phyloP scores from a whole-genome alignment of 768 basidiomycete genomes.

The Podaxis pistillaris region DNA sequence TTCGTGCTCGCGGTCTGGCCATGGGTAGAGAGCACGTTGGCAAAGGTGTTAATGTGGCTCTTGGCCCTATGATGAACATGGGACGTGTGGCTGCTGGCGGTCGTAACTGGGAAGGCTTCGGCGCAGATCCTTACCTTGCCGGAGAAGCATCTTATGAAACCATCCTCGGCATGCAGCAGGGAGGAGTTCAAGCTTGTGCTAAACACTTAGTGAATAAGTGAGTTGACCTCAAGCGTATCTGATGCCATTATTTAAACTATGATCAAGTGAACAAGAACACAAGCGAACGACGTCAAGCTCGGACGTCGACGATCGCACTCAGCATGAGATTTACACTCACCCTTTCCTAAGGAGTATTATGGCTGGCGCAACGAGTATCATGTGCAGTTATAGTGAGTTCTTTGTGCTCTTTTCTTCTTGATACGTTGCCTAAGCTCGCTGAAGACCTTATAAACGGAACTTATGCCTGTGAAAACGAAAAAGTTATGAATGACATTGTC shows the following conservation, averaged over 20 bases:
- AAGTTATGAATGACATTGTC: constrained; percentile 68
- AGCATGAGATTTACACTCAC: constrained; percentile 73
- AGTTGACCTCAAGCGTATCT: constrained; percentile 19
- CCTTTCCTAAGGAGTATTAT: constrained; percentile 70
- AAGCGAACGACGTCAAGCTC: constrained; percentile 54
- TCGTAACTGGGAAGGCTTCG: constrained; percentile 95
- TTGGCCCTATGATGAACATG: constrained; percentile 88
- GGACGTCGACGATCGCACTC: constrained; percentile 76
- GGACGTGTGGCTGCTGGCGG: constrained; percentile 77
- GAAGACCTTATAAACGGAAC: constrained; percentile 67
- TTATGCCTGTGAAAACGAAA: constrained; percentile 75
- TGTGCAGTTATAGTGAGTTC: constrained; percentile 73
- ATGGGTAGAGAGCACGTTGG: constrained; percentile 83
- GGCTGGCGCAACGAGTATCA: constrained; percentile 71
- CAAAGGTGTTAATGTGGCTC: constrained; percentile 81
- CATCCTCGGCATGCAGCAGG: constrained; percentile 74
- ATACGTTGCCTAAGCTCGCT: neutral
- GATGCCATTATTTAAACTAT: neutral
- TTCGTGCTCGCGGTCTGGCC: constrained; percentile 71
- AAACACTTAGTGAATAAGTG: constrained; percentile 83
- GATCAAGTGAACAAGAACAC: constrained; percentile 65
- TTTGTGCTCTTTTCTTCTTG: neutral
- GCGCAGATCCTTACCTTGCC: constrained; percentile 83
- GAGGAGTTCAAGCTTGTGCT: constrained; percentile 83
- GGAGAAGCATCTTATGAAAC: constrained; percentile 82